Evolutionary conservation across 2,329 filamentous ascomycete genomes (phyloP).

Genomic region (Bisporella sp.): DNA sequence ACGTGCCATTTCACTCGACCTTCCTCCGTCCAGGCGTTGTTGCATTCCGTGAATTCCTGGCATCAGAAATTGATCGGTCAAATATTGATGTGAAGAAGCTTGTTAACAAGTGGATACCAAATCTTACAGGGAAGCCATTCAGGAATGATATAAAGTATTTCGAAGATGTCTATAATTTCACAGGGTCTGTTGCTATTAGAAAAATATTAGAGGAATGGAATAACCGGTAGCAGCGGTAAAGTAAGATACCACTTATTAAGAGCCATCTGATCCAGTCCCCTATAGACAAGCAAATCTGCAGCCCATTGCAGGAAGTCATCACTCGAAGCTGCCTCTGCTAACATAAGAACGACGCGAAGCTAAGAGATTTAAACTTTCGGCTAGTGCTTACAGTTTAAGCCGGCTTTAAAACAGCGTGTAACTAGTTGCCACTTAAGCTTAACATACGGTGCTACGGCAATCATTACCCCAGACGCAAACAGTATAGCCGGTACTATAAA

Average conservation of each 20-base stretch:
- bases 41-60: conserved; percentile 94
- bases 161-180: conserved; percentile 94
- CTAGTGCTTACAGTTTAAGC: conserved; percentile 2
- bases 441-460: conserved; percentile 6
- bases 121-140: conserved; percentile 94
- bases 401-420: not conserved
- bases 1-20: conserved; percentile 98
- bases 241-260: conserved; percentile 6
- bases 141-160: conserved; percentile 98
- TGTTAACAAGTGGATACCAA: conserved; percentile 97
- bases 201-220: conserved; percentile 29
- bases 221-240: conserved; percentile 1
- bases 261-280: conserved; percentile 3
- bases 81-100: conserved; percentile 96
- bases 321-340: conserved; percentile 1
- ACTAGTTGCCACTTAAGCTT: conserved; percentile 1
- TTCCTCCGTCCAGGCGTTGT: conserved; percentile 98
- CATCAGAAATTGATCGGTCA: conserved; percentile 99
- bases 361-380: not conserved
- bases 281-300: not conserved
- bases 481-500: conserved; percentile 6
- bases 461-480: not conserved
- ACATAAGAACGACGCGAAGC: conserved; percentile 1
- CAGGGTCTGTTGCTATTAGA: conserved; percentile 48
- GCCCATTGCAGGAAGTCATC: conserved; percentile 2